Conservation (phyloP, 768 basidiomycete genomes). For the Auricularia heimuer region DNA sequence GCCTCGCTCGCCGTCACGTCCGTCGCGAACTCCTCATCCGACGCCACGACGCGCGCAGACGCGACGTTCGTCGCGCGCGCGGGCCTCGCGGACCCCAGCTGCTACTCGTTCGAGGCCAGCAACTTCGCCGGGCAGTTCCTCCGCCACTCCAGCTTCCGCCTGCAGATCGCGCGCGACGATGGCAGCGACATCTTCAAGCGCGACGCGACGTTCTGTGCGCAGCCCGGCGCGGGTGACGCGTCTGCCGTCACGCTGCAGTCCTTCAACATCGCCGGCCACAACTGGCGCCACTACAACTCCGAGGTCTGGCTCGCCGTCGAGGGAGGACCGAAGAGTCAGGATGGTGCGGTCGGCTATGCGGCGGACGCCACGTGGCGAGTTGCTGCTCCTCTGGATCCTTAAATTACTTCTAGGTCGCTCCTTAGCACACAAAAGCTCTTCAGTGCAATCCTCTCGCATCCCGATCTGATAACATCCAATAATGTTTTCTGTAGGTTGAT, state of each 20-base stretch:
- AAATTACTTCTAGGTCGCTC: too few species aligned
- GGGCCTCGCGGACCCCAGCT: not conserved
- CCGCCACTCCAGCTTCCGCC: not conserved
- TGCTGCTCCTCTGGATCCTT: not conserved
- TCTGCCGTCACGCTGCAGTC: not conserved
- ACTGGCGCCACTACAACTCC: not conserved
- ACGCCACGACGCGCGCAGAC: not conserved
- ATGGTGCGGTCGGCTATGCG: not conserved
- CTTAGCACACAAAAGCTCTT: too few species aligned
- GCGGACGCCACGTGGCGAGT: not conserved
- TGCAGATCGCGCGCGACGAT: not conserved
- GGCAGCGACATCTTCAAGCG: not conserved
- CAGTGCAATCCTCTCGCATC: too few species aligned
- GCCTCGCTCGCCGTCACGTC: not conserved
- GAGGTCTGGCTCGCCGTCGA: not conserved
- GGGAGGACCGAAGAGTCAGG: not conserved
- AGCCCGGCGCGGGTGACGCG: not conserved
- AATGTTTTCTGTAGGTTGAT: too few species aligned
- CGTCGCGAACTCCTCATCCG: not conserved
- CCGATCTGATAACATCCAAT: too few species aligned
- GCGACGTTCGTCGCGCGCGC: slow-evolving; percentile 1
- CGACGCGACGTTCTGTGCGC: slow-evolving; percentile 1
- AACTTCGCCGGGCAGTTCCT: not conserved
- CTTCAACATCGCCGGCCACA: not conserved
- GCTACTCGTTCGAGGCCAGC: not conserved